Base-by-base conservation (phyloP, 2,329 filamentous ascomycete genomes). In the Cylindrodendrum hubeiense region DNA sequence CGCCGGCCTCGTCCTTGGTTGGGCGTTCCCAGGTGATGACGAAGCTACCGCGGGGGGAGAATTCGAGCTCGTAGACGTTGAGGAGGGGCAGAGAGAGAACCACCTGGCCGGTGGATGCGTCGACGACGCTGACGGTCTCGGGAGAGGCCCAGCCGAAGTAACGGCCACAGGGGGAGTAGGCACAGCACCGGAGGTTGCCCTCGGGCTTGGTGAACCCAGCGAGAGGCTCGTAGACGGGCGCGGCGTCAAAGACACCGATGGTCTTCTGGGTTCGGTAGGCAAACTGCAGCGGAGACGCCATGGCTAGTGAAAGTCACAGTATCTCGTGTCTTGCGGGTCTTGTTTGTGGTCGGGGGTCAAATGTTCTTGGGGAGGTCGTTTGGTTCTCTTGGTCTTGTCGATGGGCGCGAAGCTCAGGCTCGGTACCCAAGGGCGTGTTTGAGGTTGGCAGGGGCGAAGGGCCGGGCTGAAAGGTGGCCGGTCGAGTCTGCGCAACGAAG, bases 1-100 rank as follows among this genome's bases (percentile, higher is more conserved):
- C 94, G 62, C 96, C 96, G 66, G 93, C 91, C 77, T 95, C 95
- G 76, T 98, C 95, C 84, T 98, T 98, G 71, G 89, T 87, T 9
- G 94, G 92, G 37, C 96, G 91, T 84, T 99, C 95, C 94, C 95
- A 98, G 58, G 96, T 98, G 78, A 97, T 97, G 78, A 98, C 85
- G 81, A 93, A 99, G 63, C 93, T 96, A 67, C 96, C 96, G 60
- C 90, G 86, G 5, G 95, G 96, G 26, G 96, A 99, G 83, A 99
- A 99, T 70, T 91, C 93, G 66, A 99, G 85, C 80, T 99, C 96
- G 83, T 93, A 97, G 70, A 98, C 94, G 77, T 97, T 95, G 65
- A 91, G 84, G 46, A 94, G 89, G 64, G 91, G 87, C 53, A 99
- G 87, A 37, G 87, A 90, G 68, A 94, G 90, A 76, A 97, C 84